phyloP scores from a whole-genome alignment of 345 rosid genomes.

The Citrus mangshanensis region DNA sequence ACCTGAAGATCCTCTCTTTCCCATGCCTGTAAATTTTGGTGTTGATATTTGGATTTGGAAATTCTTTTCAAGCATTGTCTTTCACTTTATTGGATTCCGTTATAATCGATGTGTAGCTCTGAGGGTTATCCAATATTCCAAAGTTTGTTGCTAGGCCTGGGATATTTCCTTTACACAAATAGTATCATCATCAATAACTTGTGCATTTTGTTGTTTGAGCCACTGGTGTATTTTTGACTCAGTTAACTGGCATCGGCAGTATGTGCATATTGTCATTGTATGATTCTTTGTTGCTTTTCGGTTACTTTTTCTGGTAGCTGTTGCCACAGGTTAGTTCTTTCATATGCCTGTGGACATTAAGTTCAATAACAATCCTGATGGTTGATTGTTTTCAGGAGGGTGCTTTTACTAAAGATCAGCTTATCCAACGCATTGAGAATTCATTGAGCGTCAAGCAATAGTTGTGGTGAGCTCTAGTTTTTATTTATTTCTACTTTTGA shows the following conservation, averaged over 20 bases:
- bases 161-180: neutral
- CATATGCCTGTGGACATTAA: neutral
- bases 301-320: neutral
- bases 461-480: constrained; percentile 16
- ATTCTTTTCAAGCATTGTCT: neutral
- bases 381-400: constrained; percentile 56
- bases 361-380: neutral
- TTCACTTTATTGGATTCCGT: neutral
- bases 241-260: neutral
- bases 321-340: neutral
- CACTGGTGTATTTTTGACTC: neutral
- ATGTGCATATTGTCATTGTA: neutral
- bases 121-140: neutral
- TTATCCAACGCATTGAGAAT: constrained; percentile 63
- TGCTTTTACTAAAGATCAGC: constrained; percentile 63
- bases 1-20: neutral
- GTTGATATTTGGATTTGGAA: neutral
- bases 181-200: neutral
- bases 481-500: neutral
- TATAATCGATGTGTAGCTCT: too few species aligned
- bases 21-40: neutral
- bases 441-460: constrained; percentile 66
- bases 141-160: neutral
- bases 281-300: neutral
- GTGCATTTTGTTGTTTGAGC: neutral